Percentiles rank a stretch among this genome's conserved stretches.
phyloP scores from a whole-genome alignment of 2,329 filamentous ascomycete species.

The Pseudogymnoascus sp. region DNA sequence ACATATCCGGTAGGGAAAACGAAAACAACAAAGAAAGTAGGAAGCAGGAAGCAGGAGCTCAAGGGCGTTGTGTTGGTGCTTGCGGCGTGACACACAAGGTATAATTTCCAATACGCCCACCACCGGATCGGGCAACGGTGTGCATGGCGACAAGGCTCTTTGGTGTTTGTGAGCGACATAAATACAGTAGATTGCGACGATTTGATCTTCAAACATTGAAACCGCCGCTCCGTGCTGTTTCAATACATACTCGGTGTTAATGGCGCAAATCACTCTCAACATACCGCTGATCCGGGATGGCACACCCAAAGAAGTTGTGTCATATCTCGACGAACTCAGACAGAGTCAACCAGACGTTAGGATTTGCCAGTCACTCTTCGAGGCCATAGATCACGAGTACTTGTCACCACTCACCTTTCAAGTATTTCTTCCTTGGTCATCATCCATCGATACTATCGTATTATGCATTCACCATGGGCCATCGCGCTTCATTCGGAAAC shows the following conservation, averaged over 20 bases:
- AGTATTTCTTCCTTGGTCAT: slow-evolving; percentile 10
- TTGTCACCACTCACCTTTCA: slow-evolving; percentile 6
- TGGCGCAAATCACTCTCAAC: slow-evolving; percentile 9
- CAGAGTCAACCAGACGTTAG: neutral
- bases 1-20: no score
- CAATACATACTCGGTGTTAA: neutral
- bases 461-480: slow-evolving; percentile 8
- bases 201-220: neutral
- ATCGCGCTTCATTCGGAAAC: slow-evolving; percentile 9
- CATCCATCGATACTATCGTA: slow-evolving; percentile 1
- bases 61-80: neutral
- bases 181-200: neutral
- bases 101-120: neutral
- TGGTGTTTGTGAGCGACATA: neutral
- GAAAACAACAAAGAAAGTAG: no score
- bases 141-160: neutral
- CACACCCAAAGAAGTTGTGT: slow-evolving; percentile 9
- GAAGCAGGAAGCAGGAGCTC: neutral
- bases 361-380: slow-evolving; percentile 9
- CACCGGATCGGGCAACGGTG: neutral
- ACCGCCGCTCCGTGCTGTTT: neutral
- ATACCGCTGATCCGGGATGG: slow-evolving; percentile 10
- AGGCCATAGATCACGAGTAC: slow-evolving; percentile 8
- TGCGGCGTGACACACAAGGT: neutral
- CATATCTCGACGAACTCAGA: slow-evolving; percentile 12